Conservation (phyloP, 2,329 filamentous ascomycete genomes). For the Coniochaeta hoffmannii region DNA sequence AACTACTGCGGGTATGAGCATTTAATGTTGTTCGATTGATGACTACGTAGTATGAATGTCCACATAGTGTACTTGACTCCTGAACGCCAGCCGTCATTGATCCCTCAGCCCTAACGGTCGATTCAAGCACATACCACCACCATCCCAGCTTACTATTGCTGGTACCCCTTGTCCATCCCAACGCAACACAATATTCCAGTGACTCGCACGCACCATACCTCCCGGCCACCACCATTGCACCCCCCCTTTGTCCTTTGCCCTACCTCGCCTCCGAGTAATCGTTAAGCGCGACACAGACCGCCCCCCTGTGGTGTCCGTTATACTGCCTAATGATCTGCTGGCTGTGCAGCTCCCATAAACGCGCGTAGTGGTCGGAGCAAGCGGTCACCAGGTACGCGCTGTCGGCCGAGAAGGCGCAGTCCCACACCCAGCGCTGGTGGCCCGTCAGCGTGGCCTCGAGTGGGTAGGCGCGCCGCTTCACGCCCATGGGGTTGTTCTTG, state of each 20-base stretch:
- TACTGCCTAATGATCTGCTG: slow-evolving; percentile 92
- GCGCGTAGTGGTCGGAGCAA: slow-evolving; percentile 87
- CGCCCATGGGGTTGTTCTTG: too few relatives aligned
- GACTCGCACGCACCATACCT: not conserved
- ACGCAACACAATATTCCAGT: too few relatives aligned
- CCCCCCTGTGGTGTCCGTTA: slow-evolving; percentile 86
- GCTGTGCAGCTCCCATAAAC: slow-evolving; percentile 80
- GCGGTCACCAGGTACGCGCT: slow-evolving; percentile 89
- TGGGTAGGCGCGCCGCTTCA: slow-evolving; percentile 41
- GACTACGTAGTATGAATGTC: too few relatives aligned
- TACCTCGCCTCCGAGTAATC: slow-evolving; percentile 62
- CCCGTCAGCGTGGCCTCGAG: slow-evolving; percentile 82
- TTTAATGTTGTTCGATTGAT: too few relatives aligned
- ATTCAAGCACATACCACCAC: too few relatives aligned
- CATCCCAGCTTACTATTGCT: too few relatives aligned
- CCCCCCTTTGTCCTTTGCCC: slow-evolving; percentile 6
- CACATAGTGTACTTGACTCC: too few relatives aligned
- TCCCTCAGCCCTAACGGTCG: too few relatives aligned
- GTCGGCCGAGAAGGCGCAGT: slow-evolving; percentile 91
- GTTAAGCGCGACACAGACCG: slow-evolving; percentile 87
- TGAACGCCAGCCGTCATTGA: too few relatives aligned
- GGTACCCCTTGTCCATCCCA: too few relatives aligned
- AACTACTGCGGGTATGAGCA: not conserved
- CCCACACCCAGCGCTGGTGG: slow-evolving; percentile 96
- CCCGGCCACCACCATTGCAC: not conserved